Percentiles rank a stretch among this genome's conserved stretches.
phyloP scores from a whole-genome alignment of 441 rosid genomes.

The Bruguiera hainesii region DNA sequence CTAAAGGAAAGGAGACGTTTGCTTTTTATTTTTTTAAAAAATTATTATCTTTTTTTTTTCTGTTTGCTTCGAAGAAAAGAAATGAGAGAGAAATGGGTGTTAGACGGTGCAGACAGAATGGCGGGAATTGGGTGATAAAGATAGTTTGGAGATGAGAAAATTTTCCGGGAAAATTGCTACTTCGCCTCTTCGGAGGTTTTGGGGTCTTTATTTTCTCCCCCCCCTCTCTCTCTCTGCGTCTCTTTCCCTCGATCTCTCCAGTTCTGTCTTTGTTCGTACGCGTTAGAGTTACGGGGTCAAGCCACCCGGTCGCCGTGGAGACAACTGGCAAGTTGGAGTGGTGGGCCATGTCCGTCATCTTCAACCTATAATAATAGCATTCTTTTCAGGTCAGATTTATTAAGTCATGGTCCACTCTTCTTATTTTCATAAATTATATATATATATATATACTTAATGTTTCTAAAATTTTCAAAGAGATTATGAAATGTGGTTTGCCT shows the following conservation, averaged over 20 bases:
- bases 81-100: not conserved
- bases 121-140: conserved; percentile 24
- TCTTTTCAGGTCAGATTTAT: too few relatives aligned
- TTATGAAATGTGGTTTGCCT: too few relatives aligned
- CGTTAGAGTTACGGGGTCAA: not conserved
- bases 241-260: not conserved
- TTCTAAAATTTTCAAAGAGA: too few relatives aligned
- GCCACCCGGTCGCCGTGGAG: not conserved
- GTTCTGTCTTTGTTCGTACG: not conserved
- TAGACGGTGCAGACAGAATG: conserved; percentile 13
- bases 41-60: not conserved
- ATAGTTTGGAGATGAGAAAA: conserved; percentile 4
- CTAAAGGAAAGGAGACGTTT: not conserved
- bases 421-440: too few relatives aligned
- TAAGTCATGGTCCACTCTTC: too few relatives aligned
- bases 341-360: too few relatives aligned
- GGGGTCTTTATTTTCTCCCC: not conserved
- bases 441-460: too few relatives aligned
- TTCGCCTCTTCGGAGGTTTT: not conserved
- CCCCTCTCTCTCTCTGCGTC: not conserved
- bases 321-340: not conserved
- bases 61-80: not conserved
- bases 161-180: conserved; percentile 4
- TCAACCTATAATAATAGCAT: too few relatives aligned
- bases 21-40: not conserved